Evolutionary conservation across 805 yeast species (phyloP), one percentile per base, ranked within the genome.

Genomic region (Yamadazyma laniorum): DNA sequence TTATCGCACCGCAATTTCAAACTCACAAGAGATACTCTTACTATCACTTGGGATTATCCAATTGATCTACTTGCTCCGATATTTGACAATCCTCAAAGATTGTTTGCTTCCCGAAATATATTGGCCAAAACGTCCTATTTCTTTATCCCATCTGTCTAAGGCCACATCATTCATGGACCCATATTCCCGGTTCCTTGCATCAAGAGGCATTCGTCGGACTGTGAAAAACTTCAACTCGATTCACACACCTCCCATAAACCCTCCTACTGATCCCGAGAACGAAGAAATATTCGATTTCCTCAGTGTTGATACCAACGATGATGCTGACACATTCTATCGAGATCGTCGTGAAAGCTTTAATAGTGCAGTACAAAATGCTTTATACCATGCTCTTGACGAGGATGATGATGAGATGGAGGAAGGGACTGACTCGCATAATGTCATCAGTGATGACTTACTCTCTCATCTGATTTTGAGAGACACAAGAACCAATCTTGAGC

Each of bases 251-350:
- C 37, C 21, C 5, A 9, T 7, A 21, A 9, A 21, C 9, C 7
- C 29, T 12, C 12, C 18, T 6, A 7, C 31, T 12, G 32, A 18
- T 8, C 11, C 25, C 6, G 42, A 44, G 25, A 43, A 42, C 15
- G 45, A 39, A 2, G 46, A 44, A 18, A 38, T 41, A 6, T 39
- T 48, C 23, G 58, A 55, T 44, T 53, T 45, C 33, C 43, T 53
- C 18, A 44, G 50, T 15, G 29, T 43, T 12, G 41, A 52, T 30
- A 37, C 48, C 6, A 27, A 42, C 14, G 53, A 48, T 22, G 59
- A 55, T 46, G 56, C 59, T 12, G 61, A 56, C 42, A 34, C 40
- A 15, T 56, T 55, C 34, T 55, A 56, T 40, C 18, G 39, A 28
- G 49, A 50, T 15, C 35, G 57, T 16, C 28, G 56, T 23, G 55